Evolutionary conservation across 1,284 basidiomycete genomes (phyloP).

Genomic region (Xanthoconium separans): DNA sequence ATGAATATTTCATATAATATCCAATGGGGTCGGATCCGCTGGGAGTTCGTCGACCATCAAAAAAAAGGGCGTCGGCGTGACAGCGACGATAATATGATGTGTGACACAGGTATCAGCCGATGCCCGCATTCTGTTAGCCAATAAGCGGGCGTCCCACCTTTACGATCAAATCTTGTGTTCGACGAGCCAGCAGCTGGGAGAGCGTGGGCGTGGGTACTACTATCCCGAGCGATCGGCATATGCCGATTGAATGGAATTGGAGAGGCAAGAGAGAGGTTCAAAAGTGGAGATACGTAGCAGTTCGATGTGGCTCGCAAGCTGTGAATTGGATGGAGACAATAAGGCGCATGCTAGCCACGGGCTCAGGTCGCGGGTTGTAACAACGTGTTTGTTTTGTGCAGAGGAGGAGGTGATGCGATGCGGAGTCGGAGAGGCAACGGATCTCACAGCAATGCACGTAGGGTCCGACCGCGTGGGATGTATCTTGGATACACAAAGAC

Average conservation of each 20-base stretch:
- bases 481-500: conserved; percentile 17
- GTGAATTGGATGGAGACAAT: conserved; percentile 13
- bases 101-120: conserved; percentile 10
- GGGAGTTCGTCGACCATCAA: conserved; percentile 3
- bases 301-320: conserved; percentile 2
- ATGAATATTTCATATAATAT: no score
- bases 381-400: conserved; percentile 6
- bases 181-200: conserved; percentile 25
- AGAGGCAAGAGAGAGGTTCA: not conserved
- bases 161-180: conserved; percentile 22
- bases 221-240: conserved; percentile 12
- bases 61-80: conserved; percentile 1
- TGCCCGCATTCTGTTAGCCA: conserved; percentile 1
- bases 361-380: not conserved
- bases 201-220: conserved; percentile 22
- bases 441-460: conserved; percentile 14
- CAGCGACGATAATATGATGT: not conserved
- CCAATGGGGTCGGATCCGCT: no score
- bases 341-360: conserved; percentile 16
- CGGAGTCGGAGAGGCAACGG: conserved; percentile 9
- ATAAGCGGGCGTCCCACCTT: conserved; percentile 13
- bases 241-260: conserved; percentile 28
- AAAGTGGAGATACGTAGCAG: conserved; percentile 27
- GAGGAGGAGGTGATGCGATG: no score
- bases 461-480: conserved; percentile 9